A percentile compares a stretch with the other conserved stretches of the same genome.
phyloP scores from a whole-genome alignment of 2,329 filamentous ascomycete genomes.

The Trichoderma endophyticum region DNA sequence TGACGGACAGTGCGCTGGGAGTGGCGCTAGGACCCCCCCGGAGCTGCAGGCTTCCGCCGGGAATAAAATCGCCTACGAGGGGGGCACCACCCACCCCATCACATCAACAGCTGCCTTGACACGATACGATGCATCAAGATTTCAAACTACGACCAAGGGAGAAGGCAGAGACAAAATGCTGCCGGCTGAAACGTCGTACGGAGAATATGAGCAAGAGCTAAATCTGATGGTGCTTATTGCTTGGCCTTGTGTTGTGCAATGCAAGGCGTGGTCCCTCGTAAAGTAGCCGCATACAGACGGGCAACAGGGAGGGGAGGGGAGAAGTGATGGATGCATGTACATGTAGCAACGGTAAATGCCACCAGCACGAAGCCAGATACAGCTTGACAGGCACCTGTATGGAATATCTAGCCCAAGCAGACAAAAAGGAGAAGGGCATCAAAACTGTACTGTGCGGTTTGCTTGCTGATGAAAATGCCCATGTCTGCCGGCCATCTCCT shows the following conservation, averaged over 20 bases:
- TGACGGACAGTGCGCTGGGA: constrained; percentile 6
- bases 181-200: constrained; percentile 12
- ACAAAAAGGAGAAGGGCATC: neutral
- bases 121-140: neutral
- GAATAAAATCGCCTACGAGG: constrained; percentile 15
- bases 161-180: constrained; percentile 3
- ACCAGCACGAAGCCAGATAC: neutral
- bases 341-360: neutral
- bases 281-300: neutral
- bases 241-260: neutral
- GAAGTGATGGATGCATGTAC: neutral
- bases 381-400: neutral
- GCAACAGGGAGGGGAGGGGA: neutral
- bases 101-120: neutral
- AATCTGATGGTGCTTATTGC: neutral
- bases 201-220: neutral
- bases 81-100: neutral
- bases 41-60: constrained; percentile 13
- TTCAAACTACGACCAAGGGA: constrained; percentile 1
- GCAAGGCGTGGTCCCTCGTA: neutral
- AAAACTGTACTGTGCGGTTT: neutral
- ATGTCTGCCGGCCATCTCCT: constrained; percentile 5
- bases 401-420: neutral
- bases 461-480: neutral
- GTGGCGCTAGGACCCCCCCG: neutral